These are phyloP conservation scores for Naganishia sp. DNA, from an alignment of 1,284 basidiomycete genomes.

Conservation along the genomic window DNA sequence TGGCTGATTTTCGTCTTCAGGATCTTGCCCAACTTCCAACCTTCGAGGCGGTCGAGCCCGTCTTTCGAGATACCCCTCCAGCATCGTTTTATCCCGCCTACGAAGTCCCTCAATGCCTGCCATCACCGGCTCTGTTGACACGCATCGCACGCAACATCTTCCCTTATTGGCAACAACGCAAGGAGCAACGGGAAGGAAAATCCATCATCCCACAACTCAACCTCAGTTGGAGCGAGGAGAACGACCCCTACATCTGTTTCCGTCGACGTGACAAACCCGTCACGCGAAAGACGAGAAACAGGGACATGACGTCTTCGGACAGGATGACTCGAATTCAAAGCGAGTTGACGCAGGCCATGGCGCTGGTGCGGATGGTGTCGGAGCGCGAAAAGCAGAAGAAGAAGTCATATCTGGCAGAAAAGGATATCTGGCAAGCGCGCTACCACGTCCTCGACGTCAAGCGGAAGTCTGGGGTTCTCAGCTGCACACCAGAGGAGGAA, in stretches of 20 bases:
- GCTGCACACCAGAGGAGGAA: slow-evolving; percentile 35
- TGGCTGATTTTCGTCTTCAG: slow-evolving; percentile 54
- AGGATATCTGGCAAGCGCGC: slow-evolving; percentile 75
- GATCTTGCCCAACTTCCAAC: slow-evolving; percentile 63
- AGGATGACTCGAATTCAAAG: slow-evolving; percentile 76
- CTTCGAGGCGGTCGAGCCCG: slow-evolving; percentile 75
- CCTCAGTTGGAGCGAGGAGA: slow-evolving; percentile 88
- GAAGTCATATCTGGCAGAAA: slow-evolving; percentile 62
- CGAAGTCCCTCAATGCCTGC: slow-evolving; percentile 64
- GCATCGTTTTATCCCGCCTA: slow-evolving; percentile 66
- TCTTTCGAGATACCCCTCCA: slow-evolving; percentile 64
- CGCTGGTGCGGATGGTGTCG: slow-evolving; percentile 69
- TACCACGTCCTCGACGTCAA: slow-evolving; percentile 76
- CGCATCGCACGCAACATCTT: slow-evolving; percentile 71
- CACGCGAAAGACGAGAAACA: slow-evolving; percentile 88
- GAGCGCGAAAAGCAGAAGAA: slow-evolving; percentile 75
- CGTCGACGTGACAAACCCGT: slow-evolving; percentile 92
- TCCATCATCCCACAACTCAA: slow-evolving; percentile 77
- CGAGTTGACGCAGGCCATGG: slow-evolving; percentile 71
- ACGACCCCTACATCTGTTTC: slow-evolving; percentile 98
- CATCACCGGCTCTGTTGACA: slow-evolving; percentile 60
- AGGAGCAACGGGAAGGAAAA: slow-evolving; percentile 71
- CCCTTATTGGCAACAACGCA: slow-evolving; percentile 77
- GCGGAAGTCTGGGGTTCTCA: slow-evolving; percentile 58
- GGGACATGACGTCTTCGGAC: slow-evolving; percentile 83